Evolutionary conservation across 164 flowering plant genomes (phyloP), one percentile per base, ranked within the genome.

Genomic region (Magnolia changhungtana): DNA sequence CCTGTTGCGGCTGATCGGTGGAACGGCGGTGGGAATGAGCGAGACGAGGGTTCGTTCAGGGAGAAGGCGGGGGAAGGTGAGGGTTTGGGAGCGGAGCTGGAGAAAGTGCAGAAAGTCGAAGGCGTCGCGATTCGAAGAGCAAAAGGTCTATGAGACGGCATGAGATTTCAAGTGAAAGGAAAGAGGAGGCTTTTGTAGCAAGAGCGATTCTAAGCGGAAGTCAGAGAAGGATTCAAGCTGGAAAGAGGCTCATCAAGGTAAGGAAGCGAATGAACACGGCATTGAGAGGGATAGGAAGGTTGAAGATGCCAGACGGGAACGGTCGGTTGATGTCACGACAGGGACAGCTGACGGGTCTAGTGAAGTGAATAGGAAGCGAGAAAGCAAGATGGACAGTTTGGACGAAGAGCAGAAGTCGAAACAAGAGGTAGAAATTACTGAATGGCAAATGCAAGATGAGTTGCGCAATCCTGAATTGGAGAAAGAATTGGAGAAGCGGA

Each of bases 261-360:
- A 81, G 78, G 86, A 89, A 49, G 76, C 18, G 55, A 87, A 82
- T 79, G 90, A 85, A 3, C 80, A 82, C 23, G 84, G 78, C 21
- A 52, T 50, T 11, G 92, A 88, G 10, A 84, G 81, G 79, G 90
- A 85, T 71, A 85, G 77, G 75, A 86, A 80, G 82, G 78, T 49
- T 58, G 69, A 78, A 45, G 88, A 88, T 63, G 78, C 72, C 20
- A 84, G 76, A 76, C 78, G 77, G 27, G 84, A 78, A 13, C 78
- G 11, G 45, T 81, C 76, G 20, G 72, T 72, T 31, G 83, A 81
- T 69, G 61, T 16, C 18, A 16, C 10, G 10, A 3, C 16, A 55
- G 61, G 18, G 18, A 55, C 18, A 55, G 13, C 61, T 11, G 61
- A 55, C 1, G 76, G 13, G 37, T 82, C 68, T 24, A 76, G 50